These are phyloP conservation scores for Penicillium cosmopolitanum DNA, from an alignment of 495 filamentous ascomycete species.

Conservation along the genomic window DNA sequence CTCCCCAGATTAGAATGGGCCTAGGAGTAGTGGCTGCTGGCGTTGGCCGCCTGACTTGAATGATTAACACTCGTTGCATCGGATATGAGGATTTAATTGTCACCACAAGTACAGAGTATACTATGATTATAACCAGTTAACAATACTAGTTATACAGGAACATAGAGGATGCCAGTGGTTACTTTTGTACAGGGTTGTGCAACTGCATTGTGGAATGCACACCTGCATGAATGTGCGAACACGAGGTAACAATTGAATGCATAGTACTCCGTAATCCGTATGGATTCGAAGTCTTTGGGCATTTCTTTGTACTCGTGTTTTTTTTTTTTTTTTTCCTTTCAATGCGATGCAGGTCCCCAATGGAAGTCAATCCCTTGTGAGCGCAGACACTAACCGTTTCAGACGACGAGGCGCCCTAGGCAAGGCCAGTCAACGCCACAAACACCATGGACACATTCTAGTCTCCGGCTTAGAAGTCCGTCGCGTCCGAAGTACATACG, in stretches of 20 bases:
- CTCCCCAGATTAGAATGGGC: not conserved
- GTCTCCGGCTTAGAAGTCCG: not conserved
- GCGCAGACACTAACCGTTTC: slow-evolving; percentile 4
- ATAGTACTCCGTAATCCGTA: no score
- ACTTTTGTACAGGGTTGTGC: not conserved
- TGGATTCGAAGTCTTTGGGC: not conserved
- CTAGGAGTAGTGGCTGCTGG: not conserved
- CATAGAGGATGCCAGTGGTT: not conserved
- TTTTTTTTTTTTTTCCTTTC: not conserved
- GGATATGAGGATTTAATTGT: no score
- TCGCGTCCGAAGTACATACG: not conserved
- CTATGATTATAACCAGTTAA: no score
- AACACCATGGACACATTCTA: not conserved
- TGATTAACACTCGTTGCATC: not conserved
- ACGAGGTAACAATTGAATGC: slow-evolving; percentile 1
- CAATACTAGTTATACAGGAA: not conserved
- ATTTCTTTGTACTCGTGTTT: not conserved
- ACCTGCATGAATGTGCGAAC: not conserved
- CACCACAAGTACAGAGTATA: no score
- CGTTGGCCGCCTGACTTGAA: not conserved
- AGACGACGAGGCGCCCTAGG: not conserved
- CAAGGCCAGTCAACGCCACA: not conserved
- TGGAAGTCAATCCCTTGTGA: slow-evolving; percentile 2
- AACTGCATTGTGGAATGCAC: not conserved
- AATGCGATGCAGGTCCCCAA: not conserved